These are phyloP conservation scores for Acephala macrosclerotiorum DNA, from an alignment of 2,329 filamentous ascomycete species.

Conservation along the genomic window DNA sequence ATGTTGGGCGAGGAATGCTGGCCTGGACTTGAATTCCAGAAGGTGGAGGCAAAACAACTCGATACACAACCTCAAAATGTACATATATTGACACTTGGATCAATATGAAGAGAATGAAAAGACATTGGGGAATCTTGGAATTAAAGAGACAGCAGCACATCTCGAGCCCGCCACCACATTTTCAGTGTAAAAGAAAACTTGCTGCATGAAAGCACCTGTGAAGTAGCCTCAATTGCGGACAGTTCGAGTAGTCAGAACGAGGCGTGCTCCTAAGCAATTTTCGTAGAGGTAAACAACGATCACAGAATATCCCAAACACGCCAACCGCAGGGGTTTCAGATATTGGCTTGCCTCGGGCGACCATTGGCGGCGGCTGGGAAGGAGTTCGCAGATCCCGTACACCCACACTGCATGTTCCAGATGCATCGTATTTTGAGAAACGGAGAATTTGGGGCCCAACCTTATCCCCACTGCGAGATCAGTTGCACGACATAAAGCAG, in stretches of 20 bases:
- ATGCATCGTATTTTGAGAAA: not conserved
- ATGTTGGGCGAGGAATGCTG: conserved; percentile 16
- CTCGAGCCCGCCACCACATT: not conserved
- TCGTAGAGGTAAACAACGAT: not conserved
- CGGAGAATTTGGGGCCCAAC: not conserved
- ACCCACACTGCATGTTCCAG: not conserved
- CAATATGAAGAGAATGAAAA: not conserved
- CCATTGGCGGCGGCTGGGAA: not conserved
- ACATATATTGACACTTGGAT: not conserved
- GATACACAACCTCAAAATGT: conserved; percentile 8
- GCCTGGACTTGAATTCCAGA: not conserved
- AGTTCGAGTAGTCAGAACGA: not conserved
- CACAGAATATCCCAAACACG: not conserved
- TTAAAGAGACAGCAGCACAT: not conserved
- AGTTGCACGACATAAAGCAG: not conserved
- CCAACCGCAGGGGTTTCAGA: conserved; percentile 1
- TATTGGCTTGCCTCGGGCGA: not conserved
- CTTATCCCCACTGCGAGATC: not conserved
- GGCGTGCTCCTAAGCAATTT: not conserved
- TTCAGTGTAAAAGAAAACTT: not conserved
- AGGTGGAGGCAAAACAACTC: not conserved
- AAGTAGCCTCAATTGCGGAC: not conserved
- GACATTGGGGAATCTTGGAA: not conserved
- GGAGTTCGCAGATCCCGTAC: not conserved
- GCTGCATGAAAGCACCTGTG: not conserved